These are phyloP conservation scores for Phellopilus nigrolimitatus DNA, from an alignment of 1,284 basidiomycete species.

Conservation along the genomic window DNA sequence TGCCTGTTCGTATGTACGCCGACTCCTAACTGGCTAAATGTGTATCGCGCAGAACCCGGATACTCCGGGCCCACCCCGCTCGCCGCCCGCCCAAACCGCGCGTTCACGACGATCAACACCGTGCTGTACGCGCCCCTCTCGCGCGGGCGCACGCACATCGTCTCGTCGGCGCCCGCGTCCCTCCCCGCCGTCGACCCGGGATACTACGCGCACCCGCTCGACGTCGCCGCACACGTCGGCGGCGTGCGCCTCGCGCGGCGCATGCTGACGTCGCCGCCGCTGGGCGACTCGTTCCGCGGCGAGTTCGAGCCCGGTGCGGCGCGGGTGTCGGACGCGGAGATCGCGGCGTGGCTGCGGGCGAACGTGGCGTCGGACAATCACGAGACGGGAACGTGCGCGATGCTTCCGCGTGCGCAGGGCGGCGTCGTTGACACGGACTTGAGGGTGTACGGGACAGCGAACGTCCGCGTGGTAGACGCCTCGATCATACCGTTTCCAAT, in stretches of 20 bases:
- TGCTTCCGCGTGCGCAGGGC: conserved; percentile 53
- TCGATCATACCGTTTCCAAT: conserved; percentile 13
- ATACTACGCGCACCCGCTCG: conserved; percentile 20
- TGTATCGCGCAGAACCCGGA: conserved; percentile 15
- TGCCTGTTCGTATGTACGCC: background rate
- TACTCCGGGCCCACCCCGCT: conserved; percentile 20
- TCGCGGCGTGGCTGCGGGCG: conserved; percentile 41
- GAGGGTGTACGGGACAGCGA: conserved; percentile 41
- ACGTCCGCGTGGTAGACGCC: conserved; percentile 40
- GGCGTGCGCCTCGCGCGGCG: conserved; percentile 18
- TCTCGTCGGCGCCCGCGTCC: conserved; percentile 9
- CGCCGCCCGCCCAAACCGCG: conserved; percentile 12
- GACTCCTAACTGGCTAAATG: background rate
- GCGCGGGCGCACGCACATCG: conserved; percentile 20
- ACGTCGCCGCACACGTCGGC: conserved; percentile 19
- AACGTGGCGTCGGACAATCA: conserved; percentile 33
- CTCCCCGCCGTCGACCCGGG: conserved; percentile 18
- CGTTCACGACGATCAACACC: conserved; percentile 19
- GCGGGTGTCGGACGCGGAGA: conserved; percentile 45
- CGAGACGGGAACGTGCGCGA: conserved; percentile 42
- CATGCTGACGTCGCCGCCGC: conserved; percentile 13
- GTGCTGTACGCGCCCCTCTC: conserved; percentile 20
- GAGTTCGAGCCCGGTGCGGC: conserved; percentile 32
- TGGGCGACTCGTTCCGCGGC: conserved; percentile 34
- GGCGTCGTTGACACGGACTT: conserved; percentile 50